phyloP scores from a whole-genome alignment of 192 early-diverging fungal genomes.

The Coemansia sp. region DNA sequence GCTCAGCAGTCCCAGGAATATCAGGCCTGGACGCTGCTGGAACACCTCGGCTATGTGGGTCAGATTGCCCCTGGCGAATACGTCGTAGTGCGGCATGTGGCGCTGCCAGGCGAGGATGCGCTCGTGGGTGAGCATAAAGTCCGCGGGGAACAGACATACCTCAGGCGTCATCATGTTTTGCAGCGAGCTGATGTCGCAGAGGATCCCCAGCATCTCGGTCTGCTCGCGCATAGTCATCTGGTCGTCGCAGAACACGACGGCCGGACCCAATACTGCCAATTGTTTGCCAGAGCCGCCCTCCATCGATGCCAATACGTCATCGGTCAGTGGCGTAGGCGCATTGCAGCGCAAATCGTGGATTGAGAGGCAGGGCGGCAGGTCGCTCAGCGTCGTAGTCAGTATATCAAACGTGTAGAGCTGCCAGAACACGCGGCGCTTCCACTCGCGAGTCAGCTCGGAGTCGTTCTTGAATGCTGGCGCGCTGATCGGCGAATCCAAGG shows the following conservation, averaged over 20 bases:
- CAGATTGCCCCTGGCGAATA: constrained; percentile 20
- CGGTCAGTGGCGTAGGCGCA: constrained; percentile 20
- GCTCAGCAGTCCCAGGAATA: constrained; percentile 32
- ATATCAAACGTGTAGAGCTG: constrained; percentile 47
- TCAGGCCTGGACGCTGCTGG: constrained; percentile 3
- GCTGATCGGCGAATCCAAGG: constrained; percentile 45
- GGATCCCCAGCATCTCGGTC: constrained; percentile 35
- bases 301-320: neutral
- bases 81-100: constrained; percentile 23
- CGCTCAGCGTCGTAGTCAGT: constrained; percentile 35
- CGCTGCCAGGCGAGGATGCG: constrained; percentile 25
- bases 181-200: constrained; percentile 35
- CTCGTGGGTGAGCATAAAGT: constrained; percentile 14
- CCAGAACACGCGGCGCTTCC: constrained; percentile 55
- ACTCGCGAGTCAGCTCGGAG: constrained; percentile 30
- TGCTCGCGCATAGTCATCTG: constrained; percentile 26
- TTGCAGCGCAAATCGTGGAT: constrained; percentile 39
- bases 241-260: constrained; percentile 40
- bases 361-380: constrained; percentile 33
- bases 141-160: constrained; percentile 24
- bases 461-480: constrained; percentile 27
- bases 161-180: constrained; percentile 34
- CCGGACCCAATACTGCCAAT: constrained; percentile 23
- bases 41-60: constrained; percentile 11
- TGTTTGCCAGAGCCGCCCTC: neutral